Evolutionary conservation across 257 asterid species (phyloP).

Genomic region (Ilex aquifolium): DNA sequence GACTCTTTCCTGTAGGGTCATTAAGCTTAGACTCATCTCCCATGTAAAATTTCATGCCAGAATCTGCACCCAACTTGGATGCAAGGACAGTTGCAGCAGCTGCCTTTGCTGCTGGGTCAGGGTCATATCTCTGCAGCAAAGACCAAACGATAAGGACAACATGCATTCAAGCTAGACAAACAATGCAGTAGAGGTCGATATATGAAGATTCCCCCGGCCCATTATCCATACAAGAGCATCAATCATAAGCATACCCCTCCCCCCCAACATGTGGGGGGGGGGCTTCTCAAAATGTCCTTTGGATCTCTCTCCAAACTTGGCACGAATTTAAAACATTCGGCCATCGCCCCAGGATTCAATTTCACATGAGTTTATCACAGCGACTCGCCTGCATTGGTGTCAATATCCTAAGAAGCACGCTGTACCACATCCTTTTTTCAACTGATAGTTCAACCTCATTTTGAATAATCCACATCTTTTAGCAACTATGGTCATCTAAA

Average conservation of each 20-base stretch:
- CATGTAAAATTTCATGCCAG: constrained; percentile 53
- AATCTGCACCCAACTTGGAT: constrained; percentile 68
- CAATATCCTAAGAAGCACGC: too few species aligned
- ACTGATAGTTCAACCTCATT: not conserved
- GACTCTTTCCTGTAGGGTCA: constrained; percentile 43
- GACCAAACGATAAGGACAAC: constrained; percentile 23
- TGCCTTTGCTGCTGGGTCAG: constrained; percentile 88
- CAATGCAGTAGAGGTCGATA: not conserved
- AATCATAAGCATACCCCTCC: too few species aligned
- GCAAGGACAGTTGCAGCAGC: constrained; percentile 84
- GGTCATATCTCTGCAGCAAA: constrained; percentile 60
- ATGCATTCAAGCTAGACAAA: constrained; percentile 2
- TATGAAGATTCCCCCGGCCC: too few species aligned
- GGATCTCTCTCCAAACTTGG: too few species aligned
- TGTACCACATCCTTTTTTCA: too few species aligned
- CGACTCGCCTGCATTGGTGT: too few species aligned
- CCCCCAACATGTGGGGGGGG: too few species aligned
- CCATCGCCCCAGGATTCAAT: too few species aligned
- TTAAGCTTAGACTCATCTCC: constrained; percentile 42
- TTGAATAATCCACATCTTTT: not conserved
- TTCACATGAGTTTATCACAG: too few species aligned
- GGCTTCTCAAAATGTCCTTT: too few species aligned
- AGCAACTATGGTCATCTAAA: not conserved
- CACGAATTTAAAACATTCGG: too few species aligned
- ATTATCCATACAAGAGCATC: too few species aligned